These are phyloP conservation scores for Stephania yunnanensis DNA, from an alignment of 164 flowering plant species.

Conservation along the genomic window DNA sequence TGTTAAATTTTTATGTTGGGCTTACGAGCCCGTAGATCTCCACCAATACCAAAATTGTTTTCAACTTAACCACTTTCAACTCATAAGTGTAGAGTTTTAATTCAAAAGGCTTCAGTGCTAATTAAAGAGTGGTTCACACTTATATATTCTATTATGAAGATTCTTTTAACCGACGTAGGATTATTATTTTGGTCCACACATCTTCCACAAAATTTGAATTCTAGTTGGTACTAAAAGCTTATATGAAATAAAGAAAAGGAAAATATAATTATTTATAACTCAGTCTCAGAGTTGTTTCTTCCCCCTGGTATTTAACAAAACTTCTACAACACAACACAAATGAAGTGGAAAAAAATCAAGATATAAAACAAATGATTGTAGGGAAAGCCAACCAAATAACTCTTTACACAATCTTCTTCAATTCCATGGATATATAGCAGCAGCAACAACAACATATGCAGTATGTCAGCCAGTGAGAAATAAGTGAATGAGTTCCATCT, in stretches of 20 bases:
- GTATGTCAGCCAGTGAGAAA: conserved; percentile 3
- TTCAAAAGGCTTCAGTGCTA: too few species aligned
- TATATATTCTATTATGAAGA: too few species aligned
- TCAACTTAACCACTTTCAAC: too few species aligned
- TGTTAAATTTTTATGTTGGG: too few species aligned
- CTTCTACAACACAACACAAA: conserved; percentile 26
- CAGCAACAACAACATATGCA: neutral
- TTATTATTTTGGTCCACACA: too few species aligned
- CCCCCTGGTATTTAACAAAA: conserved; percentile 6
- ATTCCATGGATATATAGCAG: conserved; percentile 37
- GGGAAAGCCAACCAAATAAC: conserved; percentile 29
- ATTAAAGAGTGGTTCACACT: too few species aligned
- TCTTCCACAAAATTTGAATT: too few species aligned
- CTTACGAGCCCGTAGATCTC: too few species aligned
- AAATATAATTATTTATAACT: conserved; percentile 14
- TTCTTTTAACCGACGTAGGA: too few species aligned
- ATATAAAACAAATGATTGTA: conserved; percentile 15
- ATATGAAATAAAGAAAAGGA: conserved; percentile 4
- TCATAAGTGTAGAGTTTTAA: too few species aligned
- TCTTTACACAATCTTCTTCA: conserved; percentile 37
- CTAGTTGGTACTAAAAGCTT: too few species aligned
- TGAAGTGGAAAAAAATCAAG: conserved; percentile 21
- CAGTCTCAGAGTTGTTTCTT: conserved; percentile 7
- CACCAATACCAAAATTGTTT: too few species aligned
- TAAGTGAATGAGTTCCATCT: conserved; percentile 11